Evolutionary conservation across 805 yeast genomes (phyloP), one percentile per base, ranked within the genome.

Genomic region (Kazachstania taianensis): DNA sequence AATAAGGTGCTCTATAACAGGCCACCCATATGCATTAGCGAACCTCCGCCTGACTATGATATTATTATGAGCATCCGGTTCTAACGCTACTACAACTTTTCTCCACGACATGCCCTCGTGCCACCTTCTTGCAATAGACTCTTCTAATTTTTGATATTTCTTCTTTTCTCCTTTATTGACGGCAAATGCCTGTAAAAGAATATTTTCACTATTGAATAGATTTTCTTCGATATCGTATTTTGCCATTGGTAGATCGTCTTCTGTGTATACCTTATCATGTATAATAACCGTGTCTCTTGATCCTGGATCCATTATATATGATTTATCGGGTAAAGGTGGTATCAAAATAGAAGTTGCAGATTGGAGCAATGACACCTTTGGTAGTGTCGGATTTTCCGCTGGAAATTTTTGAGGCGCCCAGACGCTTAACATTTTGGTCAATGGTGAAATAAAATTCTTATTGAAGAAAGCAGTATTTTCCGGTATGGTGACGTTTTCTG

Each of bases 61-160:
- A 50, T 86, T 89, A 50, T 89, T 89, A 53, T 89, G 98, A 0
- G 98, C 96, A 56, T 89, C 98, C 0, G 96, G 96, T 44, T 76
- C 72, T 43, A 92, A 61, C 29, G 75, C 75, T 1, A 87, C 95
- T 19, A 92, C 61, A 3, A 92, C 95, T 58, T 89, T 89, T 30
- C 96, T 65, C 98, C 98, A 89, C 12, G 73, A 58, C 79, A 85
- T 72, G 8, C 72, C 75, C 39, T 72, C 67, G 52, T 89, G 97
- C 80, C 94, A 92, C 32, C 77, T 74, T 28, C 94, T 63, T 0
- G 98, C 98, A 35, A 92, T 80, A 1, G 78, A 80, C 58, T 82
- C 81, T 28, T 89, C 63, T 85, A 92, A 79, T 7, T 67, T 52
- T 72, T 81, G 69, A 15, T 70, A 77, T 39, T 70, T 81, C 85